phyloP scores from a whole-genome alignment of 2,329 filamentous ascomycete genomes.

The Plenodomus biglobosus region DNA sequence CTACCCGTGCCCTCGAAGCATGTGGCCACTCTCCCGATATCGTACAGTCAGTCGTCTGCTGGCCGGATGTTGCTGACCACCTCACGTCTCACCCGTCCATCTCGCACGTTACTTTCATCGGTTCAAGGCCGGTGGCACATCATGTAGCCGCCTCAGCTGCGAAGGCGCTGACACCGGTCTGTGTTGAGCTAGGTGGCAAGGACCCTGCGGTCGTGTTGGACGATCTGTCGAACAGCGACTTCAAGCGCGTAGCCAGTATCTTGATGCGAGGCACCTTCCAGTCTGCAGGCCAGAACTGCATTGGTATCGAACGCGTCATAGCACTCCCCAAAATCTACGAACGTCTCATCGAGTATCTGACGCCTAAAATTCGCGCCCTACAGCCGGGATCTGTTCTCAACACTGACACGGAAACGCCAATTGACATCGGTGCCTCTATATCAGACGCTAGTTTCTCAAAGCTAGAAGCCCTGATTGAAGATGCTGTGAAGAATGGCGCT shows the following conservation, averaged over 20 bases:
- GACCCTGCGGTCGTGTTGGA: constrained; percentile 90
- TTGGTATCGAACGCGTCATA: constrained; percentile 92
- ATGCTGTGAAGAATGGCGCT: constrained; percentile 78
- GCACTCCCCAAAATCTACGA: constrained; percentile 76
- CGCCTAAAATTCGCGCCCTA: constrained; percentile 71
- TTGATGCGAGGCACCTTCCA: constrained; percentile 93
- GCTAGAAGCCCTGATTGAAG: constrained; percentile 73
- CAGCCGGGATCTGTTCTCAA: constrained; percentile 72
- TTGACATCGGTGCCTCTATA: constrained; percentile 89
- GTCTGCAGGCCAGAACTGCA: constrained; percentile 94
- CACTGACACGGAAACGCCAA: constrained; percentile 45
- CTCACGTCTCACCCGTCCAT: constrained; percentile 84
- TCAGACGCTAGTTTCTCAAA: constrained; percentile 73
- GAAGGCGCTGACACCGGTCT: constrained; percentile 80
- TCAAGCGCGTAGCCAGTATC: constrained; percentile 75
- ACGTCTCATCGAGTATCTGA: constrained; percentile 68
- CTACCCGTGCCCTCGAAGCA: constrained; percentile 73
- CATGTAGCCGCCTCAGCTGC: constrained; percentile 85
- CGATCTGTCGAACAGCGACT: constrained; percentile 64
- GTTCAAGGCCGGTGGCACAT: constrained; percentile 82
- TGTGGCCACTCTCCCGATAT: constrained; percentile 82
- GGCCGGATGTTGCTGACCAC: constrained; percentile 77
- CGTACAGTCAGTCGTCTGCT: constrained; percentile 83
- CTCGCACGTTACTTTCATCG: constrained; percentile 93
- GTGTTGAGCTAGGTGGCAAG: constrained; percentile 92